Evolutionary conservation across 208 protist genomes (phyloP).

Genomic region (Leishmania gerbilli): DNA sequence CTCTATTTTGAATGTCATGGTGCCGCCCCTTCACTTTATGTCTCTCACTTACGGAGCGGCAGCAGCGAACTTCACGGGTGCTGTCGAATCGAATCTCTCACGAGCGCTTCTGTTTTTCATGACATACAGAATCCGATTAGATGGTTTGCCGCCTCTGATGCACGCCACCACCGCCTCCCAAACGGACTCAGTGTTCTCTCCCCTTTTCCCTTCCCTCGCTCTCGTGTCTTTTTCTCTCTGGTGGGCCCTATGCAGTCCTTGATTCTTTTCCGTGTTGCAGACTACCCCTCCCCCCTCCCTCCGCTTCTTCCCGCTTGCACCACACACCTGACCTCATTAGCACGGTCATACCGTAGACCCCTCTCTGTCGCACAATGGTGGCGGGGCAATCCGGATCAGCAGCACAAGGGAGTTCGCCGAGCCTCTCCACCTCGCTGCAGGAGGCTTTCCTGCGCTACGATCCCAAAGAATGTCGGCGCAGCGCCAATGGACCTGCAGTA

Average conservation of each 20-base stretch:
- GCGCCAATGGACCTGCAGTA: neutral
- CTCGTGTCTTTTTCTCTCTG: neutral
- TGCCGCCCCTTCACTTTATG: neutral
- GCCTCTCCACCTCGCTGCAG: constrained; percentile 6
- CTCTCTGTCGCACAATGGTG: constrained; percentile 1
- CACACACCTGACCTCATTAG: neutral
- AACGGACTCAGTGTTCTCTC: neutral
- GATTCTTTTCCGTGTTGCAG: neutral
- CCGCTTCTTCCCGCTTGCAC: neutral
- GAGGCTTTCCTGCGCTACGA: constrained; percentile 26
- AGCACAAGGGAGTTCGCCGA: constrained; percentile 14
- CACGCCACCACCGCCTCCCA: neutral
- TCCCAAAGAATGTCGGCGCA: constrained; percentile 2
- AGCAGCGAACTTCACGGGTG: neutral
- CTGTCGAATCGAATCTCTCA: neutral
- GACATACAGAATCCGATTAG: neutral
- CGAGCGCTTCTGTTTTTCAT: neutral
- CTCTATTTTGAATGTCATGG: neutral
- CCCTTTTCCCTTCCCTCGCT: neutral
- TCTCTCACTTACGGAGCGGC: neutral
- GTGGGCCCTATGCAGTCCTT: neutral
- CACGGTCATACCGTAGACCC: neutral
- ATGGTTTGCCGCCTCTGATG: neutral
- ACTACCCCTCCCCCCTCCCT: neutral
- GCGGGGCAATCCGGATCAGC: neutral